Conservation (phyloP, 2,329 filamentous ascomycete species). For the Iodosphaeria phyllophila region DNA sequence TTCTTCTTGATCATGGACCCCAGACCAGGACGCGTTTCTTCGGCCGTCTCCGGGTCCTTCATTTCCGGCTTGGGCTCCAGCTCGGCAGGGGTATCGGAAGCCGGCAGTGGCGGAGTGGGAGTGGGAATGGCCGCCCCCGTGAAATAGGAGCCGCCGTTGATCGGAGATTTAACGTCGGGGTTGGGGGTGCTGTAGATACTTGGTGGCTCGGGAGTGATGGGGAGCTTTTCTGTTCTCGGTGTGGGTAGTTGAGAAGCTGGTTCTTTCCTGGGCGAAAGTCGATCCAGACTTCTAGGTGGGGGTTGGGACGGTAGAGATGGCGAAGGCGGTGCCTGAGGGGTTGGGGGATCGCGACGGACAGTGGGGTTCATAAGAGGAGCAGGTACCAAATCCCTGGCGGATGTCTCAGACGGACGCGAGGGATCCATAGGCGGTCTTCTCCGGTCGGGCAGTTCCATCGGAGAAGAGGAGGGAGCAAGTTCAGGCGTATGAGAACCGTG, state of each 20-base stretch:
- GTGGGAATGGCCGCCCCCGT: slow-evolving; percentile 2
- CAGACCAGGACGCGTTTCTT: no score
- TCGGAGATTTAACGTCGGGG: no score
- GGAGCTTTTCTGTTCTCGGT: slow-evolving; percentile 1
- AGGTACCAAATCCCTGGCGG: slow-evolving; percentile 35
- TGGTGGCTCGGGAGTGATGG: slow-evolving; percentile 4
- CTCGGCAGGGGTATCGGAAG: not conserved
- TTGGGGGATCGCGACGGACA: slow-evolving; percentile 24
- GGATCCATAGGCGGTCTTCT: slow-evolving; percentile 49
- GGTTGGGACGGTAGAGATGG: no score
- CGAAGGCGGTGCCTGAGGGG: no score
- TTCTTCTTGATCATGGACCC: no score
- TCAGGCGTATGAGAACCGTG: slow-evolving; percentile 7
- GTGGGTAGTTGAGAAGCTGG: no score
- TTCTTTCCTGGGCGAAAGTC: no score
- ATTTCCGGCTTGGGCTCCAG: no score
- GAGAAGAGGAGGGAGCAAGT: slow-evolving; percentile 12
- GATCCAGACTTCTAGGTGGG: no score
- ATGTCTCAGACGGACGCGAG: slow-evolving; percentile 25
- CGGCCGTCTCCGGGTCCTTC: no score
- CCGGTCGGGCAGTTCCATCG: slow-evolving; percentile 38
- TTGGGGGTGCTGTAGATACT: no score
- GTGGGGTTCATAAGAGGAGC: slow-evolving; percentile 35
- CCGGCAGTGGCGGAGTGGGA: not conserved
- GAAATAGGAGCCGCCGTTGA: slow-evolving; percentile 7